Evolutionary conservation across 148 eudicot genomes (phyloP), one percentile per base, ranked within the genome.

Genomic region (Rhododendron ovatum): DNA sequence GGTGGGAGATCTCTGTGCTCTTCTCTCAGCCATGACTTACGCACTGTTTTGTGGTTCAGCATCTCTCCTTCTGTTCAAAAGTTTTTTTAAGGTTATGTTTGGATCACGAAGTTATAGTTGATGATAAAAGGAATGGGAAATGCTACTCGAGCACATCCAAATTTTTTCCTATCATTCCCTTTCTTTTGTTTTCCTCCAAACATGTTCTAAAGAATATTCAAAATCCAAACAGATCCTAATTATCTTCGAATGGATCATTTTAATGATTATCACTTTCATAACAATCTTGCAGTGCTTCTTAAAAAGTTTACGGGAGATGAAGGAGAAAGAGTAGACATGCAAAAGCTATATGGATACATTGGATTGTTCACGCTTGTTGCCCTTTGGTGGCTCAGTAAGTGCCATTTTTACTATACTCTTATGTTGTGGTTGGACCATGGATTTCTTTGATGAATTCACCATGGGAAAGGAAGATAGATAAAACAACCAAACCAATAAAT

Each of bases 381-480:
- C 50, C 96, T 94, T 81, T 95, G 98, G 98, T 95, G 98, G 98
- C 96, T 95, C 81, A 93, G 98, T 95, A 92, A 92, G 95, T 82
- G 37, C 84, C 45, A 24, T 41, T 43, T 5, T 17, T 73, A 28
- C 33, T 8, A 7, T 65, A 3, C 28, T 9, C 73, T 59, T 22
- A 1, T 17, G 59, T 14, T 59, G 65, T 65, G 73, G 33, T n/a
- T 65, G 30, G 73, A 65, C 22, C 3, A 65, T 65, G 30, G 33
- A 65, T 65, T 65, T 65, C 30, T 10, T 18, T 65, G 73, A 65
- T n/a, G 30, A 65, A 65, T 65, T 65, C 30, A 65, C 22, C 30
- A n/a, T 1, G 73, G 73, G n/a, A 65, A 47, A 65, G 73, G 73
- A 65, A 65, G 73, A 65, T n/a, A 22, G 73, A n/a, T 65, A 18